These are phyloP conservation scores for Bisporella sp. DNA, from an alignment of 2,329 filamentous ascomycete species.

Conservation along the genomic window DNA sequence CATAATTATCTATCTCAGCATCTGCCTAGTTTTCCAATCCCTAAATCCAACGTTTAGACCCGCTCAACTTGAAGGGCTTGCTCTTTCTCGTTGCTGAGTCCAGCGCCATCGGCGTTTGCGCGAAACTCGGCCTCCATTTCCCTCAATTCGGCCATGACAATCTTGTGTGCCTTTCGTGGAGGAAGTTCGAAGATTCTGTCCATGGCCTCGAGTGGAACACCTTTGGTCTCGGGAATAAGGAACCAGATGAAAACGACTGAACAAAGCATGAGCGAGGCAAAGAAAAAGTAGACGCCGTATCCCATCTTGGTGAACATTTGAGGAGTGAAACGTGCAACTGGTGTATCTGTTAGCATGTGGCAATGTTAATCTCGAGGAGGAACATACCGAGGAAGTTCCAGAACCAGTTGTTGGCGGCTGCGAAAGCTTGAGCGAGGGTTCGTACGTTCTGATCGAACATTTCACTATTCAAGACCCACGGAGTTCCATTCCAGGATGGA, in stretches of 20 bases:
- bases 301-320: constrained; percentile 41
- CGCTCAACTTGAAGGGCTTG: not conserved
- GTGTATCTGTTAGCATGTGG: no score
- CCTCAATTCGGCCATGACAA: constrained; percentile 20
- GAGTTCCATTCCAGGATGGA: constrained; percentile 44
- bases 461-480: constrained; percentile 44
- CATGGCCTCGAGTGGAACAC: constrained; percentile 55
- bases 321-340: constrained; percentile 29
- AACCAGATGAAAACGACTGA: constrained; percentile 39
- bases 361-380: no score
- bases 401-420: constrained; percentile 62
- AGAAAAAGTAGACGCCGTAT: constrained; percentile 40
- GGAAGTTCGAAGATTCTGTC: constrained; percentile 20
- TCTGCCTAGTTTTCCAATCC: not conserved
- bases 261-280: constrained; percentile 36
- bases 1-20: no score
- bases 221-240: constrained; percentile 62
- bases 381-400: constrained; percentile 44
- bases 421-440: constrained; percentile 54
- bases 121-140: constrained; percentile 19
- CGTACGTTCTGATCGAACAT: constrained; percentile 43
- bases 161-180: constrained; percentile 14
- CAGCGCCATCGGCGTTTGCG: constrained; percentile 16
- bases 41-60: not conserved
- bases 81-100: constrained; percentile 17